Evolutionary conservation across 768 basidiomycete species (phyloP).

Genomic region (Boletellus emodensis): DNA sequence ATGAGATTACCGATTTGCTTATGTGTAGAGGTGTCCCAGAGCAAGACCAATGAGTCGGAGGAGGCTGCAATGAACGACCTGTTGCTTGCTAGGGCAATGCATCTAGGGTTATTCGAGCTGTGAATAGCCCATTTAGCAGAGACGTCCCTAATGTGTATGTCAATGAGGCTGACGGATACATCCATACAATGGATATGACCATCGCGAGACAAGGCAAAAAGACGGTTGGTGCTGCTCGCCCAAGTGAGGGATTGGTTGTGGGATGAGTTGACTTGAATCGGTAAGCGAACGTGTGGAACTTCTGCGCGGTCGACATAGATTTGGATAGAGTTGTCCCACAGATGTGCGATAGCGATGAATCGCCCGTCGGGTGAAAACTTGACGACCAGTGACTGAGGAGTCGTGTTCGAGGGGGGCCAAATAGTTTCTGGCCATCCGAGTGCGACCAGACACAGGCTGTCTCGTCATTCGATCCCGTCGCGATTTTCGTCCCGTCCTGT

Average conservation of each 20-base stretch:
- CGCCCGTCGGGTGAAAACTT: constrained; percentile 11
- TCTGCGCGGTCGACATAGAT: too few species aligned
- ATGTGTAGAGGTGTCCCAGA: constrained; percentile 7
- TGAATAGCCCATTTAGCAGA: constrained; percentile 1
- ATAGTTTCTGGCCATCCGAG: not conserved
- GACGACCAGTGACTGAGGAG: too few species aligned
- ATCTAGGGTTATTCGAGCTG: not conserved
- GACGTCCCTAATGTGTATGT: too few species aligned
- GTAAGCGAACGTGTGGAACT: too few species aligned
- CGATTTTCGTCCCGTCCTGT: constrained; percentile 1
- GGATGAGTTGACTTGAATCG: too few species aligned
- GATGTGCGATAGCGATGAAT: not conserved
- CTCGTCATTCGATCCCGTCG: not conserved
- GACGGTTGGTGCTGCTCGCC: not conserved
- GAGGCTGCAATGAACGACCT: constrained; percentile 1
- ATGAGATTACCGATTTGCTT: not conserved
- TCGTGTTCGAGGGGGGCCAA: not conserved
- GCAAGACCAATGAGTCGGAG: not conserved
- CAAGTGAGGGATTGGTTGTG: not conserved
- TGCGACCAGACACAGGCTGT: constrained; percentile 9
- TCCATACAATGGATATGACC: not conserved
- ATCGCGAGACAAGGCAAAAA: not conserved
- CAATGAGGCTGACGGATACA: too few species aligned
- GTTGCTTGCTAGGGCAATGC: not conserved
- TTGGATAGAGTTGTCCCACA: too few species aligned